A percentile compares a stretch with the other conserved stretches of the same genome.
phyloP scores from a whole-genome alignment of 2,329 filamentous ascomycete species.

The Aureobasidium lini region DNA sequence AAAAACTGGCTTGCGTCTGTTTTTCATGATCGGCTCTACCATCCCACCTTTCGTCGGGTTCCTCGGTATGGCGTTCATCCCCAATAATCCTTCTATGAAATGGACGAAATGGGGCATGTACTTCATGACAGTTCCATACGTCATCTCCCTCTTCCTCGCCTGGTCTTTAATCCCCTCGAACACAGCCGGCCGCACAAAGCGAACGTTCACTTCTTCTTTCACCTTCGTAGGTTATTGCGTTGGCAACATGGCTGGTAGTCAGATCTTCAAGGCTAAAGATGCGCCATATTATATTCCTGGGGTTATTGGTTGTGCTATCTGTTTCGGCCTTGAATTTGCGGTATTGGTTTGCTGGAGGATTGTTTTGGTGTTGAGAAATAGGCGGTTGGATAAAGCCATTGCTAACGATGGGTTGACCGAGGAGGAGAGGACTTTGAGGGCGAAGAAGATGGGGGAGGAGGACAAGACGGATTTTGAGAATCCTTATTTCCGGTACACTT shows the following conservation, averaged over 20 bases:
- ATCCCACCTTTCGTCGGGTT: conserved; percentile 30
- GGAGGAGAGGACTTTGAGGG: conserved; percentile 56
- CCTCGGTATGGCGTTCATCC: conserved; percentile 29
- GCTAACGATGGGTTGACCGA: conserved; percentile 30
- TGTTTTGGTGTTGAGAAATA: conserved; percentile 36
- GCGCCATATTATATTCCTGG: conserved; percentile 40
- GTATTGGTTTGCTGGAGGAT: conserved; percentile 34
- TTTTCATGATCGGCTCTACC: conserved; percentile 26
- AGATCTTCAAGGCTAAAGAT: conserved; percentile 39
- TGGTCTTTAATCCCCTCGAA: conserved; percentile 38
- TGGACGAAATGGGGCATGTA: conserved; percentile 34
- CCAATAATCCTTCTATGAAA: conserved; percentile 25
- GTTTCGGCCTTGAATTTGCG: conserved; percentile 25
- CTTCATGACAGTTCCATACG: conserved; percentile 27
- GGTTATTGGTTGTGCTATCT: conserved; percentile 33
- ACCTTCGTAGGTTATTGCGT: conserved; percentile 43
- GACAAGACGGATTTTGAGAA: conserved; percentile 58
- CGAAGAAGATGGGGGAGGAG: conserved; percentile 60
- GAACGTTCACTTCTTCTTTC: conserved; percentile 39
- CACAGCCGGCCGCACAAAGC: conserved; percentile 41
- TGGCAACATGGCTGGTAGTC: conserved; percentile 41
- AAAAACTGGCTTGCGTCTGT: conserved; percentile 26
- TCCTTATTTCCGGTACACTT: conserved; percentile 23
- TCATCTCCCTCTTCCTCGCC: conserved; percentile 27
- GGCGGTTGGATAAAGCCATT: conserved; percentile 20